Percentiles rank a stretch among this genome's conserved stretches.
Evolutionary conservation across 1,284 basidiomycete genomes (phyloP).

Genomic region (Pseudozyma flocculosa): DNA sequence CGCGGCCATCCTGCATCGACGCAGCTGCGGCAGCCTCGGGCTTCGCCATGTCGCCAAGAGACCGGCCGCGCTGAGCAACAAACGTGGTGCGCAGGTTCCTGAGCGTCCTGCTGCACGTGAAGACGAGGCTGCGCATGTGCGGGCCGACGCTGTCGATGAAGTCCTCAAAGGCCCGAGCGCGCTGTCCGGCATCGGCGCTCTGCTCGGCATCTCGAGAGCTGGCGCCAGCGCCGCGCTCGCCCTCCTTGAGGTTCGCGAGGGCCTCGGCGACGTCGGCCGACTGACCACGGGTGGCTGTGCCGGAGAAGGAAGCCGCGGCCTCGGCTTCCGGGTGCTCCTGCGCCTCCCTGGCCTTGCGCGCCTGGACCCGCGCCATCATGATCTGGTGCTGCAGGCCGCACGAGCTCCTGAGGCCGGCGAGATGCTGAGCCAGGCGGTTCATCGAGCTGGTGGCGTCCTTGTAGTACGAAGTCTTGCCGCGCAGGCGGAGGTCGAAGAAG

Average conservation of each 20-base stretch:
- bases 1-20: neutral
- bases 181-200: neutral
- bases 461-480: conserved; percentile 36
- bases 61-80: conserved; percentile 3
- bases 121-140: conserved; percentile 50
- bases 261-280: neutral
- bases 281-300: neutral
- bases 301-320: no score
- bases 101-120: conserved; percentile 45
- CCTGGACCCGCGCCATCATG: conserved; percentile 31
- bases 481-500: conserved; percentile 43
- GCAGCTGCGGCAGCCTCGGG: neutral
- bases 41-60: no score
- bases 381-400: conserved; percentile 50
- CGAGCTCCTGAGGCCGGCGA: conserved; percentile 46
- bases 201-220: neutral
- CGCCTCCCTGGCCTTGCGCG: conserved; percentile 7
- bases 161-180: conserved; percentile 31
- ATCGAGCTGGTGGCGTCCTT: conserved; percentile 43
- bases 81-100: conserved; percentile 33
- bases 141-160: conserved; percentile 47
- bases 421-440: conserved; percentile 50
- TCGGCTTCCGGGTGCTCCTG: neutral
- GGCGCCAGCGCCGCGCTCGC: no score
- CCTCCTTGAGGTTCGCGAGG: neutral